phyloP scores from a whole-genome alignment of 495 filamentous ascomycete species.

The Talaromyces thailandensis region DNA sequence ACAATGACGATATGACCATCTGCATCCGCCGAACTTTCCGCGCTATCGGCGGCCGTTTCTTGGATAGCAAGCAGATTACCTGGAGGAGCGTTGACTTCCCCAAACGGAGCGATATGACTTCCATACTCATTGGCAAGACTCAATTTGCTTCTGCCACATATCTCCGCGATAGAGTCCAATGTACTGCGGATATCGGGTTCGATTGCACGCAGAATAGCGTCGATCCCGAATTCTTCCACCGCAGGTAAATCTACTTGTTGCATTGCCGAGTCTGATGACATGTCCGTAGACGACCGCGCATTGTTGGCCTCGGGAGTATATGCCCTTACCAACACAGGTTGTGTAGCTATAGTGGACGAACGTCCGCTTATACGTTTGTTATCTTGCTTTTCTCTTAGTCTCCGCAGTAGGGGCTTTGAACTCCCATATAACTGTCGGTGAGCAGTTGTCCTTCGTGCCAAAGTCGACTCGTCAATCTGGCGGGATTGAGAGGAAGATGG shows the following conservation, averaged over 20 bases:
- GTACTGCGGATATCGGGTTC: slow-evolving; percentile 47
- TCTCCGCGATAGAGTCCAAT: slow-evolving; percentile 54
- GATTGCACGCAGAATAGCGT: slow-evolving; percentile 49
- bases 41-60: slow-evolving; percentile 18
- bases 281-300: slow-evolving; percentile 14
- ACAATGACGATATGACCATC: slow-evolving; percentile 25
- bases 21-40: neutral
- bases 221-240: slow-evolving; percentile 49
- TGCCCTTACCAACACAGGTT: slow-evolving; percentile 37
- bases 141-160: slow-evolving; percentile 51
- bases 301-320: slow-evolving; percentile 30
- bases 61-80: slow-evolving; percentile 31
- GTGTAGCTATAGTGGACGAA: slow-evolving; percentile 20
- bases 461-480: slow-evolving; percentile 21
- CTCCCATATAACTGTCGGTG: slow-evolving; percentile 21
- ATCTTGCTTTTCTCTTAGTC: slow-evolving; percentile 9
- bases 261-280: slow-evolving; percentile 20
- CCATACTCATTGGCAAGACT: slow-evolving; percentile 56
- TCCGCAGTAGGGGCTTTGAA: slow-evolving; percentile 17
- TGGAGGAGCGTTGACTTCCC: slow-evolving; percentile 39
- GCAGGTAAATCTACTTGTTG: slow-evolving; percentile 31
- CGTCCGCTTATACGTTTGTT: slow-evolving; percentile 10
- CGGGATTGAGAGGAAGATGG: slow-evolving; percentile 19
- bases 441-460: slow-evolving; percentile 19
- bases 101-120: slow-evolving; percentile 53